Conservation (phyloP, 345 rosid species). For the Populus simonii region DNA sequence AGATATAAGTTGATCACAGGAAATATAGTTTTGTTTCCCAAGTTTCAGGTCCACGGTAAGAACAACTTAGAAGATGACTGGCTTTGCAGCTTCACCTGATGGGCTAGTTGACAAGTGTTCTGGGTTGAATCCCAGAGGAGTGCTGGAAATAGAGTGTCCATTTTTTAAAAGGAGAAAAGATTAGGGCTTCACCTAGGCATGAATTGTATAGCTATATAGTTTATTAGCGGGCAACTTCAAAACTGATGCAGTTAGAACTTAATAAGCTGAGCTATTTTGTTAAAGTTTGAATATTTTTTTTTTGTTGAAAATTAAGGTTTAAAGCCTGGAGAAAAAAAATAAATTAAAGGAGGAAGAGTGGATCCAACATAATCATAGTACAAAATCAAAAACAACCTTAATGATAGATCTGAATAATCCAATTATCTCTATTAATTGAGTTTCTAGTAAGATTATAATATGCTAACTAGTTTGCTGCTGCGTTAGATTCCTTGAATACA, state of each 20-base stretch:
- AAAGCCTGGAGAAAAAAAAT: too few relatives aligned
- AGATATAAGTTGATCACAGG: slow-evolving; percentile 49
- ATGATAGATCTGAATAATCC: too few relatives aligned
- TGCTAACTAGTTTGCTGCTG: too few relatives aligned
- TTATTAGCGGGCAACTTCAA: slow-evolving; percentile 36
- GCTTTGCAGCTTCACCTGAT: slow-evolving; percentile 89
- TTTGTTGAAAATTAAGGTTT: too few relatives aligned
- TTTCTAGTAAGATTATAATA: too few relatives aligned
- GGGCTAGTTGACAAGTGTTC: slow-evolving; percentile 42
- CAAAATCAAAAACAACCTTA: too few relatives aligned
- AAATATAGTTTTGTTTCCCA: slow-evolving; percentile 34
- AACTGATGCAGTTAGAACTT: slow-evolving; percentile 9
- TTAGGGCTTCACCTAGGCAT: slow-evolving; percentile 39
- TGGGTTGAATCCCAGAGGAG: slow-evolving; percentile 67
- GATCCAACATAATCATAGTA: too few relatives aligned
- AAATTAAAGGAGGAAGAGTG: too few relatives aligned
- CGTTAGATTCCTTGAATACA: rapidly evolving
- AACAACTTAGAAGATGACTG: slow-evolving; percentile 41
- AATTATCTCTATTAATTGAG: too few relatives aligned
- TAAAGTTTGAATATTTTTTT: background rate
- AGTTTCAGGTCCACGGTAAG: slow-evolving; percentile 42
- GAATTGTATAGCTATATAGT: slow-evolving; percentile 42
- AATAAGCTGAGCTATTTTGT: background rate
- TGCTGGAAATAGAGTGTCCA: slow-evolving; percentile 81
- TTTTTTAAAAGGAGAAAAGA: slow-evolving; percentile 38